These are phyloP conservation scores for Rutidosis leptorrhynchoides DNA, from an alignment of 129 eudicot genomes.

Conservation along the genomic window DNA sequence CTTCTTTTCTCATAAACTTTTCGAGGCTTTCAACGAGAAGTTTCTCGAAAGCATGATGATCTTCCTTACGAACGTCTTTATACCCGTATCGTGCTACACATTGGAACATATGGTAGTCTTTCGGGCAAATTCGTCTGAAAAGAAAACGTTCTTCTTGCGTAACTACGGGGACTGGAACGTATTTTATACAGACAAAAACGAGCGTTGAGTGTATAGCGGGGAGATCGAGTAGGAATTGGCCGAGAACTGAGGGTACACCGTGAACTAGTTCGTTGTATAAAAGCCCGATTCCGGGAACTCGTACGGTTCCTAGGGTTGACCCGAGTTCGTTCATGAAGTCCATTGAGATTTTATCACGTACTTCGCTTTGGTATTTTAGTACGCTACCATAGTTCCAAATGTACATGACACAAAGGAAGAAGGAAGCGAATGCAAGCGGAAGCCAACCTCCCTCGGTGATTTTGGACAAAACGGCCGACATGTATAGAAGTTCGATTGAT, in stretches of 20 bases:
- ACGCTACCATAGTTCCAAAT: conserved; percentile 97
- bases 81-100: conserved; percentile 92
- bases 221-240: conserved; percentile 69
- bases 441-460: conserved; percentile 94
- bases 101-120: conserved; percentile 89
- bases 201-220: conserved; percentile 91
- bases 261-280: conserved; percentile 86
- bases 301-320: conserved; percentile 75
- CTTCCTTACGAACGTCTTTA: conserved; percentile 86
- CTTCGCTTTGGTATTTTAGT: conserved; percentile 81
- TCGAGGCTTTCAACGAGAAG: conserved; percentile 75
- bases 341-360: conserved; percentile 71
- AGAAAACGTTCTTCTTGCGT: conserved; percentile 89
- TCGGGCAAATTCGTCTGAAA: conserved; percentile 79
- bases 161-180: conserved; percentile 85
- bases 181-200: conserved; percentile 81
- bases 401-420: conserved; percentile 83
- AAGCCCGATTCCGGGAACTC: conserved; percentile 85
- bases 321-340: conserved; percentile 84
- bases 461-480: conserved; percentile 81
- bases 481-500: conserved; percentile 68
- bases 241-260: conserved; percentile 85
- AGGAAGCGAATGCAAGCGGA: conserved; percentile 75
- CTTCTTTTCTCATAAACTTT: conserved; percentile 73
- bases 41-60: conserved; percentile 80